Conservation (phyloP, 306 rosid genomes). For the Nissolia schottii region DNA sequence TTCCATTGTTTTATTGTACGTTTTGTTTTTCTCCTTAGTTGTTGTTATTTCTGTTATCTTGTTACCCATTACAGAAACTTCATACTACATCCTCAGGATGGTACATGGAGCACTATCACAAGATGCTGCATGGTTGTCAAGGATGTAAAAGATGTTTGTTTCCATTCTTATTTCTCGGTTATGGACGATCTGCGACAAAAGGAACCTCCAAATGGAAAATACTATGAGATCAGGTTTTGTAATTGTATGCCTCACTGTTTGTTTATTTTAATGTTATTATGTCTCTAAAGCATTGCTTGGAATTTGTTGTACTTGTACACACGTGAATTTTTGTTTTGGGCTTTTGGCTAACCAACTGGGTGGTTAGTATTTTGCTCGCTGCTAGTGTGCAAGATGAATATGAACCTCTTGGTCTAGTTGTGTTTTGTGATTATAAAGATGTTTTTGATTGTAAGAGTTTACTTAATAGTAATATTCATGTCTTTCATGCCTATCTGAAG, state of each 20-base stretch:
- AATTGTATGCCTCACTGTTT: neutral
- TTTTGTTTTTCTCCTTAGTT: conserved; percentile 17
- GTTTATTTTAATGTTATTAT: neutral
- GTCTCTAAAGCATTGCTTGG: neutral
- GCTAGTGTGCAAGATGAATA: neutral
- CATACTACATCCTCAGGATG: conserved; percentile 56
- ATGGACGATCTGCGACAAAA: conserved; percentile 61
- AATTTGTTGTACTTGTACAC: neutral
- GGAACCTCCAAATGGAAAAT: conserved; percentile 55
- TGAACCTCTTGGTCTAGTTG: neutral
- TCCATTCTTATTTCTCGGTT: conserved; percentile 69
- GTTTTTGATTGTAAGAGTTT: conserved; percentile 3
- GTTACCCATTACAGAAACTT: conserved; percentile 20
- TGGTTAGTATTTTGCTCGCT: neutral
- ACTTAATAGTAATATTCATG: neutral
- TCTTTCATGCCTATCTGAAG: neutral
- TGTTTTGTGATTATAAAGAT: neutral
- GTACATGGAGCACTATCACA: conserved; percentile 64
- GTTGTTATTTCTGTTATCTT: conserved; percentile 16
- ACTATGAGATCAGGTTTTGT: conserved; percentile 73
- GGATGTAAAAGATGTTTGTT: conserved; percentile 73
- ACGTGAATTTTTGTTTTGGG: neutral
- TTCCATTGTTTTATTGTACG: conserved; percentile 76
- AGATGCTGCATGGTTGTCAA: conserved; percentile 60
- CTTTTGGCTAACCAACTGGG: neutral